These are phyloP conservation scores for Clavulina sp. DNA, from an alignment of 768 basidiomycete genomes.

Conservation along the genomic window DNA sequence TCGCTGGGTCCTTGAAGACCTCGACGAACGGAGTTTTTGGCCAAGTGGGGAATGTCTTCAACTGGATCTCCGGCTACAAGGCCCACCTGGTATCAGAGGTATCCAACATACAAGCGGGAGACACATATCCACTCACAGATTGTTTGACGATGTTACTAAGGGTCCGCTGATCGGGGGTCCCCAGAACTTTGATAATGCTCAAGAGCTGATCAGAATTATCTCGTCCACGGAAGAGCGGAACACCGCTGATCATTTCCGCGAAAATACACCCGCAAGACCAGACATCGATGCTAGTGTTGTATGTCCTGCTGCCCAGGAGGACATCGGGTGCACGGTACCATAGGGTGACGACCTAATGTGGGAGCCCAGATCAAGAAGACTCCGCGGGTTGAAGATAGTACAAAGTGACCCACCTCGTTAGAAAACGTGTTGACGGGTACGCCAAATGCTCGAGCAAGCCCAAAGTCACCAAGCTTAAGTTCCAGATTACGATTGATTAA, in stretches of 20 bases:
- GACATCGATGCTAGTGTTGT: slow-evolving; percentile 95
- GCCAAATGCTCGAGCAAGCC: slow-evolving; percentile 90
- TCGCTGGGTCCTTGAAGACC: slow-evolving; percentile 73
- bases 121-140: slow-evolving; percentile 45
- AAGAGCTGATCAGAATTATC: slow-evolving; percentile 97
- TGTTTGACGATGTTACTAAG: slow-evolving; percentile 79
- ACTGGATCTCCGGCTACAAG: slow-evolving; percentile 65
- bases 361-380: neutral
- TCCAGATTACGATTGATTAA: slow-evolving; percentile 96
- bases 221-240: slow-evolving; percentile 88
- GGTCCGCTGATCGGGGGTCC: slow-evolving; percentile 79
- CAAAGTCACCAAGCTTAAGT: slow-evolving; percentile 94
- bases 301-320: slow-evolving; percentile 87
- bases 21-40: slow-evolving; percentile 62
- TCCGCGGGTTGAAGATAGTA: neutral
- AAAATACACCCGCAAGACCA: slow-evolving; percentile 99
- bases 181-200: slow-evolving; percentile 93
- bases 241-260: slow-evolving; percentile 97
- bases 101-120: neutral
- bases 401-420: slow-evolving; percentile 49
- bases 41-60: slow-evolving; percentile 77
- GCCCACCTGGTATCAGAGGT: no score
- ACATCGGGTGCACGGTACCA: slow-evolving; percentile 99
- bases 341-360: slow-evolving; percentile 74
- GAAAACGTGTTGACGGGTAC: slow-evolving; percentile 99